Conservation (phyloP, 805 yeast genomes). For the Wickerhamiella occidentalis region DNA sequence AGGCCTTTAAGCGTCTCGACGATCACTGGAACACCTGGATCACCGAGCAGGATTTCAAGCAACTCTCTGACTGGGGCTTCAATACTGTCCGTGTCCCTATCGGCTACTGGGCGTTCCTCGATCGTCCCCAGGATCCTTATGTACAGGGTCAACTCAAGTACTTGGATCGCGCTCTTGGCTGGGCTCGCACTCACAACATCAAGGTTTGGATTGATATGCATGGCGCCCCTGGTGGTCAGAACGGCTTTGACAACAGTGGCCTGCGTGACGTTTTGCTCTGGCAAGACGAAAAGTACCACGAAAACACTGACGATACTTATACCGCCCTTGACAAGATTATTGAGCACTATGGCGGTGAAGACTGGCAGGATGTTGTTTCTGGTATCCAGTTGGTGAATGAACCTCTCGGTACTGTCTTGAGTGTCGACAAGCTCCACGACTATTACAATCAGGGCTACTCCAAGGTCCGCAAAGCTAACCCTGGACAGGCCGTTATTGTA, state of each 20-base stretch:
- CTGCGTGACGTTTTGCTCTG: slow-evolving; percentile 50
- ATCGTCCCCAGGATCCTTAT: slow-evolving; percentile 61
- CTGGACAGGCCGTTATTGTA: slow-evolving; percentile 43
- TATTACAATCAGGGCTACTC: slow-evolving; percentile 56
- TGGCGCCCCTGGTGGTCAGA: slow-evolving; percentile 95
- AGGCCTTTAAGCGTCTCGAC: slow-evolving; percentile 40
- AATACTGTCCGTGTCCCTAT: slow-evolving; percentile 84
- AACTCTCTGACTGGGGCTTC: slow-evolving; percentile 36
- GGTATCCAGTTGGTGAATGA: slow-evolving; percentile 84
- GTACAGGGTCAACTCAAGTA: slow-evolving; percentile 69
- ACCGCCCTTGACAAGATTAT: slow-evolving; percentile 44
- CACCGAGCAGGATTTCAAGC: slow-evolving; percentile 56
- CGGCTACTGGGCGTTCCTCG: slow-evolving; percentile 85
- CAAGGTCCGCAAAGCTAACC: slow-evolving; percentile 42
- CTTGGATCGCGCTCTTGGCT: slow-evolving; percentile 61
- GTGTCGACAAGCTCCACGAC: slow-evolving; percentile 43
- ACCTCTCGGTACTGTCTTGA: slow-evolving; percentile 66
- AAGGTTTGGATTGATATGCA: slow-evolving; percentile 88
- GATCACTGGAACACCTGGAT: slow-evolving; percentile 72
- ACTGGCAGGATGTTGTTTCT: slow-evolving; percentile 57
- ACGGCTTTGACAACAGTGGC: slow-evolving; percentile 93
- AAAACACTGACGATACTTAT: slow-evolving; percentile 42
- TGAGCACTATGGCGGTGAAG: slow-evolving; percentile 48
- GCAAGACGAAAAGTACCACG: slow-evolving; percentile 35
- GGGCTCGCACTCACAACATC: slow-evolving; percentile 53